Evolutionary conservation across 2,329 filamentous ascomycete species (phyloP).

Genomic region (Calonectria pseudoturangicola): DNA sequence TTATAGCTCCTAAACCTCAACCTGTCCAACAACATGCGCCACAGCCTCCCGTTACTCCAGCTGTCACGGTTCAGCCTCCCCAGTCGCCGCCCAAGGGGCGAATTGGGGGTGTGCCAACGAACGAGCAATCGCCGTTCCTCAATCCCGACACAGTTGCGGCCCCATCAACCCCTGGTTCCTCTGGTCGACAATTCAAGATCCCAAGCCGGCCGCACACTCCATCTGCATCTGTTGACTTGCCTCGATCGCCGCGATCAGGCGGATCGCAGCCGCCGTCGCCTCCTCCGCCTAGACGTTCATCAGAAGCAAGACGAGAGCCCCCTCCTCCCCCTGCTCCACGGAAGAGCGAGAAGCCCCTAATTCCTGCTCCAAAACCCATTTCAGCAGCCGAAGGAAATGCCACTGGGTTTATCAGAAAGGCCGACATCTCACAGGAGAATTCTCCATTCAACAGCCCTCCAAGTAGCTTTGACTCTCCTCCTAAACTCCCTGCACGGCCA

Average conservation of each 20-base stretch:
- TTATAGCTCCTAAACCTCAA: slow-evolving; percentile 50
- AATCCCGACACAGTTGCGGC: slow-evolving; percentile 67
- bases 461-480: slow-evolving; percentile 77
- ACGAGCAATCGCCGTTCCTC: slow-evolving; percentile 67
- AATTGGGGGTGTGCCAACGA: slow-evolving; percentile 57
- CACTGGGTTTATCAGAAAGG: slow-evolving; percentile 41
- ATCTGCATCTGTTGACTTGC: slow-evolving; percentile 59
- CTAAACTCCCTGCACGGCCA: slow-evolving; percentile 69
- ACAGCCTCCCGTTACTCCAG: slow-evolving; percentile 69
- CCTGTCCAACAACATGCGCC: slow-evolving; percentile 44
- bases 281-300: slow-evolving; percentile 78
- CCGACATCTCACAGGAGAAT: slow-evolving; percentile 62
- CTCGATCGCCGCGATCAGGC: slow-evolving; percentile 67
- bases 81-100: slow-evolving; percentile 78
- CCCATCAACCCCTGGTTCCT: slow-evolving; percentile 63
- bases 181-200: slow-evolving; percentile 70
- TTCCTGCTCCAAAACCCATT: slow-evolving; percentile 53
- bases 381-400: slow-evolving; percentile 40
- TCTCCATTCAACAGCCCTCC: slow-evolving; percentile 94
- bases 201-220: slow-evolving; percentile 75
- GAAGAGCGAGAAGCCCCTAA: slow-evolving; percentile 77
- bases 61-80: slow-evolving; percentile 82
- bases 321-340: slow-evolving; percentile 87
- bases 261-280: slow-evolving; percentile 76
- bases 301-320: slow-evolving; percentile 69